Evolutionary conservation across 1,284 basidiomycete species (phyloP), one percentile per base, ranked within the genome.

Genomic region (Ustilago trichophora): DNA sequence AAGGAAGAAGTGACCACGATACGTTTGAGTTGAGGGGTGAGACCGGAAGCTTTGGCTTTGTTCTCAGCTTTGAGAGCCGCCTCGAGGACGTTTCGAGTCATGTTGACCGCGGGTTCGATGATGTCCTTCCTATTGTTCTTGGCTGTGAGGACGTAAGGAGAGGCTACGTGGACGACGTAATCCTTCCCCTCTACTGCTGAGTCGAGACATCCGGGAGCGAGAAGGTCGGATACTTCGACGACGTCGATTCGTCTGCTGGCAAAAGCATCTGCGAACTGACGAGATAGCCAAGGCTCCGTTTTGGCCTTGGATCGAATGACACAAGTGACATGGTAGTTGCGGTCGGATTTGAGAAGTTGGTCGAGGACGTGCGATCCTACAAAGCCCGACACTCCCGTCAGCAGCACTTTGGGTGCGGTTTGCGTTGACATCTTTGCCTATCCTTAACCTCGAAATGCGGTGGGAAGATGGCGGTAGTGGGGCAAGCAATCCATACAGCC

Each of bases 1-100:
- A 65, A 65, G 5, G 67, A 70, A 18, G 58, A 59, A 32, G 67
- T 70, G 35, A 70, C 46, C 18, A 70, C 67, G 53, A 70, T 60
- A 1, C 67, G 47, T 25, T 65, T 70, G 22, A 70, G 52, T 15
- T 26, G 47, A 11, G 65, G 58, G 5, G 32, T 24, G 1, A 9
- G 31, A 8, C 65, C 65, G 2, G 52, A 44, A 6, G 16, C 15
- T 42, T 53, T 68, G 45, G 54, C 49, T 2, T 34, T 21, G 32
- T 56, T 49, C 12, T 68, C 65, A 25, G 58, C 58, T 31, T 60
- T 56, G 26, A 63, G 52, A 1, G 67, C 60, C 1, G 67, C 55
- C n/a, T 56, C 44, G 46, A 70, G 67, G 10, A 70, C 60, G 32
- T 70, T 70, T 18, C 38, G 51, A 6, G 60, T 65, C 67, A 70